phyloP scores from a whole-genome alignment of 2,329 filamentous ascomycete genomes.

The Phyllosticta capitalensis region DNA sequence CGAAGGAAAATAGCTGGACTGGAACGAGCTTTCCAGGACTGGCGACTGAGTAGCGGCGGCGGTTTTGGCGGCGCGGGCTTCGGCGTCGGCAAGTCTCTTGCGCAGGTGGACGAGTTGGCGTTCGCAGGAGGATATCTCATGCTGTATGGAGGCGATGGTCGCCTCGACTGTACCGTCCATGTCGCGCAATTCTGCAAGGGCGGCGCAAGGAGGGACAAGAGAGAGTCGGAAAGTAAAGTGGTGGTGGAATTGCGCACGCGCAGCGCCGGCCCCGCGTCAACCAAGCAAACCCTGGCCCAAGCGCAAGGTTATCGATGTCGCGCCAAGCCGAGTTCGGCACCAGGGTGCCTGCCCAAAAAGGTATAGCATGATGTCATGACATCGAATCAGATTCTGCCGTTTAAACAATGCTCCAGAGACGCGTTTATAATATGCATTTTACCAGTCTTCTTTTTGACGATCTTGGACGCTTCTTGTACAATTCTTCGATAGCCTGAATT shows the following conservation, averaged over 20 bases:
- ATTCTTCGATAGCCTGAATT: too few relatives aligned
- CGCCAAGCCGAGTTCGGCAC: too few relatives aligned
- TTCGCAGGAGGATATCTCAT: slow-evolving; percentile 36
- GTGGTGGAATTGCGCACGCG: neutral
- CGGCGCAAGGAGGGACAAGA: neutral
- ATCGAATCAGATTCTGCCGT: neutral
- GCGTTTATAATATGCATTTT: too few relatives aligned
- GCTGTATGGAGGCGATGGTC: slow-evolving; percentile 27
- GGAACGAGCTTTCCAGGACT: slow-evolving; percentile 15
- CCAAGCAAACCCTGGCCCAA: too few relatives aligned
- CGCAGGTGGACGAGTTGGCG: slow-evolving; percentile 31
- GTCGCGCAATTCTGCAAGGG: neutral
- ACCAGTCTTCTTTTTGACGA: too few relatives aligned
- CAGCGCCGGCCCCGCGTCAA: too few relatives aligned
- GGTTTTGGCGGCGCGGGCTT: slow-evolving; percentile 18
- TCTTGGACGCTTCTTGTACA: too few relatives aligned
- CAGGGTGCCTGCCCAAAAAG: neutral
- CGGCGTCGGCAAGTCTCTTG: slow-evolving; percentile 33
- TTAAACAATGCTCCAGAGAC: too few relatives aligned
- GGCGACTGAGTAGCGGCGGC: slow-evolving; percentile 17
- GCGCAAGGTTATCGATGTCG: neutral
- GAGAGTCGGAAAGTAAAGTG: neutral
- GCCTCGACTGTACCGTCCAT: neutral
- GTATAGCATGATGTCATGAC: neutral
- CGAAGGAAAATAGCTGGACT: slow-evolving; percentile 11